Evolutionary conservation across 202 grass and related monocot species (phyloP).

Genomic region (Elaeis oleifera): DNA sequence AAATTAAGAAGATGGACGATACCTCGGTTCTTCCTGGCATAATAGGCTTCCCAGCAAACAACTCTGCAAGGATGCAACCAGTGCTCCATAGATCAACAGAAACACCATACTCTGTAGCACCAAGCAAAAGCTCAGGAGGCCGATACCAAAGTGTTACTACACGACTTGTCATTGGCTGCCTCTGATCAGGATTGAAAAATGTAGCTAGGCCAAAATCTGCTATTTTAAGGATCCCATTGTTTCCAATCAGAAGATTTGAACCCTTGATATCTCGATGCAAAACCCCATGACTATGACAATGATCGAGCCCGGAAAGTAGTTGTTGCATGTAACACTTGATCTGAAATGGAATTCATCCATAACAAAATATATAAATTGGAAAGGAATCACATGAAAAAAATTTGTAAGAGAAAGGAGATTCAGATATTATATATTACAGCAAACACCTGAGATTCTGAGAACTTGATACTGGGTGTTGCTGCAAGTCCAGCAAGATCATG

Average conservation of each 20-base stretch:
- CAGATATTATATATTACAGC: background rate
- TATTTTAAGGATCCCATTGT: slow-evolving; percentile 21
- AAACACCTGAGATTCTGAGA: slow-evolving; percentile 77
- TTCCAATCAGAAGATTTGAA: slow-evolving; percentile 20
- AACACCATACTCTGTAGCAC: slow-evolving; percentile 18
- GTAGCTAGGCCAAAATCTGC: slow-evolving; percentile 18
- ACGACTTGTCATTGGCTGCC: slow-evolving; percentile 12
- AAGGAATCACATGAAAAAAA: background rate
- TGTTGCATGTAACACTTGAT: slow-evolving; percentile 20
- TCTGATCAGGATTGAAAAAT: slow-evolving; percentile 13
- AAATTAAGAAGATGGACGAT: background rate
- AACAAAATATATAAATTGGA: background rate
- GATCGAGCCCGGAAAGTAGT: slow-evolving; percentile 11
- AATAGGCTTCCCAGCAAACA: slow-evolving; percentile 20
- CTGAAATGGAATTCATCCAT: slow-evolving; percentile 1
- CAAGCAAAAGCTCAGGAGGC: slow-evolving; percentile 24
- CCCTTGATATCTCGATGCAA: slow-evolving; percentile 20
- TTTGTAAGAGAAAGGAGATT: no score
- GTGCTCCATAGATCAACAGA: slow-evolving; percentile 16
- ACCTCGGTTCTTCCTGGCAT: slow-evolving; percentile 24
- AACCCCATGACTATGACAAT: slow-evolving; percentile 16
- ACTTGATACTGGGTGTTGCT: slow-evolving; percentile 77
- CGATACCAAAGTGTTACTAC: slow-evolving; percentile 22
- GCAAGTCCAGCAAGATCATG: slow-evolving; percentile 85
- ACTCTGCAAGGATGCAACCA: slow-evolving; percentile 20